Percentiles rank a stretch among this genome's conserved stretches.
Conservation (phyloP, 164 flowering plant species). For the Akebia trifoliata region DNA sequence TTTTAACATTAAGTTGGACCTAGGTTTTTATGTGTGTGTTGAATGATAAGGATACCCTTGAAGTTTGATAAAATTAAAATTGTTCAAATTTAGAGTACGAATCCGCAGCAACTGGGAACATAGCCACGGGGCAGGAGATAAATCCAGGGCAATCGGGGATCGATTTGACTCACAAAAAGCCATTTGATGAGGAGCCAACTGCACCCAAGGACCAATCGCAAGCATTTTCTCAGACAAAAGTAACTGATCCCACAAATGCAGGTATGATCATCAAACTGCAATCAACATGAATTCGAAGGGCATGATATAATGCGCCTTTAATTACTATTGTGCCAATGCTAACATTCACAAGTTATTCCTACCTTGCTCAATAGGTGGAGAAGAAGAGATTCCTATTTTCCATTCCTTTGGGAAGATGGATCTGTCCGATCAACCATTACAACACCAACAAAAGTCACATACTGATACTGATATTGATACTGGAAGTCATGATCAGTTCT, state of each 20-base stretch:
- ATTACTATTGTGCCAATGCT: too few relatives aligned
- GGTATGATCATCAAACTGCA: conserved; percentile 19
- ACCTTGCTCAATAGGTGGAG: too few relatives aligned
- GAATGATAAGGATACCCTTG: too few relatives aligned
- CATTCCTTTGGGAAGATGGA: conserved; percentile 34
- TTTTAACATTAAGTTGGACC: too few relatives aligned
- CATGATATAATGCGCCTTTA: too few relatives aligned
- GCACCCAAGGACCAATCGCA: conserved; percentile 23
- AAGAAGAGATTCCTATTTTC: conserved; percentile 32
- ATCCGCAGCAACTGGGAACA: conserved; percentile 10
- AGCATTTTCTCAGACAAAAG: conserved; percentile 24
- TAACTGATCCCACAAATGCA: conserved; percentile 27
- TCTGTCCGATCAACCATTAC: conserved; percentile 18
- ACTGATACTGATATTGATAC: too few relatives aligned
- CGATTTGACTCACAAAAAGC: conserved; percentile 9
- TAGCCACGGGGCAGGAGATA: neutral
- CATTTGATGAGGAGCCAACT: conserved; percentile 31
- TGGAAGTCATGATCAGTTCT: conserved; percentile 56
- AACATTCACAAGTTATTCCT: too few relatives aligned
- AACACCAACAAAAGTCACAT: conserved; percentile 2
- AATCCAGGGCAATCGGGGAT: conserved; percentile 9
- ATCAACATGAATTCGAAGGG: too few relatives aligned
- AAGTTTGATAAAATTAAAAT: neutral
- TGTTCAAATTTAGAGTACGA: too few relatives aligned
- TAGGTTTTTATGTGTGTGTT: too few relatives aligned